Evolutionary conservation across 2,329 filamentous ascomycete species (phyloP).

Genomic region (Diaporthe caulivora): DNA sequence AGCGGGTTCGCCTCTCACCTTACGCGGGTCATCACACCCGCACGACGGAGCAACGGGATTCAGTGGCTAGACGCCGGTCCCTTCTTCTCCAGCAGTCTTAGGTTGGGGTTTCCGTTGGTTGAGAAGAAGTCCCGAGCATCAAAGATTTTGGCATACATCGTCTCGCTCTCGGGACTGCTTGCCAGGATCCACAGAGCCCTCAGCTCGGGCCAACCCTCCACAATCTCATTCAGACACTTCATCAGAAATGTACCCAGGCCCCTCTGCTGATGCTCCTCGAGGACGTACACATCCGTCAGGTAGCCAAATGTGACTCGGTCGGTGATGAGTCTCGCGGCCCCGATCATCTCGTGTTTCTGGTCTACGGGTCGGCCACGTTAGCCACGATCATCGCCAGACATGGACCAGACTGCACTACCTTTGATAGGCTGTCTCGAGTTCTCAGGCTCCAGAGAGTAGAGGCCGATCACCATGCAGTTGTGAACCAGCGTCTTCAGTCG

Average conservation of each 20-base stretch:
- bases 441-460: constrained; percentile 57
- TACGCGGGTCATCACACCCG: background rate
- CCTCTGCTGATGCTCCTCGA: constrained; percentile 68
- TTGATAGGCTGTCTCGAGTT: constrained; percentile 39
- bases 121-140: constrained; percentile 50
- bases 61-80: constrained; percentile 44
- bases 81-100: constrained; percentile 55
- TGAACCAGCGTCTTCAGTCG: constrained; percentile 65
- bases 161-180: constrained; percentile 47
- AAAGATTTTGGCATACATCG: constrained; percentile 62
- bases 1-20: background rate
- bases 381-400: background rate
- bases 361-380: constrained; percentile 3
- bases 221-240: constrained; percentile 67
- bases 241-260: constrained; percentile 77
- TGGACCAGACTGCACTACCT: background rate
- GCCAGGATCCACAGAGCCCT: constrained; percentile 70
- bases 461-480: constrained; percentile 70
- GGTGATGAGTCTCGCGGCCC: constrained; percentile 74
- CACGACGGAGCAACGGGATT: background rate
- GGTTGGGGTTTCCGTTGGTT: constrained; percentile 13
- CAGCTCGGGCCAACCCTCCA: constrained; percentile 69
- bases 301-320: constrained; percentile 78
- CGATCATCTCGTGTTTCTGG: constrained; percentile 53
- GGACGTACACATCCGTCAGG: constrained; percentile 76